phyloP scores from a whole-genome alignment of 495 filamentous ascomycete genomes.

The Talaromyces wortmannii region DNA sequence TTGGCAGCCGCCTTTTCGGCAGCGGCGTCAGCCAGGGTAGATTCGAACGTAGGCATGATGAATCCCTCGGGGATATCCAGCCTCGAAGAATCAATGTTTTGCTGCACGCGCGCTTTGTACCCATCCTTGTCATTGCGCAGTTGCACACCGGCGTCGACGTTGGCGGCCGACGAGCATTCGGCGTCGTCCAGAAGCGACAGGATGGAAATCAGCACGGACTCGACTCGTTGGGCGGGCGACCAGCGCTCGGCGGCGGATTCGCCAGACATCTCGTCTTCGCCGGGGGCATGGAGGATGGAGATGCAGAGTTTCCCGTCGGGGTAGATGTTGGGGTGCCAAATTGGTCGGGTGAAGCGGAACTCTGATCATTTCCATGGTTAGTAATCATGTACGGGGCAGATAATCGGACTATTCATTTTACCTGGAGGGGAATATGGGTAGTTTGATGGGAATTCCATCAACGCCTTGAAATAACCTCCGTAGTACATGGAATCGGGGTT shows the following conservation, averaged over 20 bases:
- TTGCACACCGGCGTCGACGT: constrained; percentile 88
- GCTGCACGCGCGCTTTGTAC: constrained; percentile 64
- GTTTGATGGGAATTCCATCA: constrained; percentile 80
- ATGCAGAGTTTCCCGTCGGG: constrained; percentile 87
- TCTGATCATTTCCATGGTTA: constrained; percentile 23
- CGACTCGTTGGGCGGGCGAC: constrained; percentile 87
- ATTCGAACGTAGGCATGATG: constrained; percentile 69
- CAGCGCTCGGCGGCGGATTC: constrained; percentile 86
- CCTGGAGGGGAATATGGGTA: constrained; percentile 87
- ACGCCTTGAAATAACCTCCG: constrained; percentile 85
- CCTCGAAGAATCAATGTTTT: constrained; percentile 66
- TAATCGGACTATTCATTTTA: constrained; percentile 14
- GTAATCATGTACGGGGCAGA: not conserved
- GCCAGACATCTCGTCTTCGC: constrained; percentile 86
- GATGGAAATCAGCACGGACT: constrained; percentile 88
- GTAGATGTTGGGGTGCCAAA: constrained; percentile 94
- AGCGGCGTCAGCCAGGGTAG: constrained; percentile 50
- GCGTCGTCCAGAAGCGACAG: constrained; percentile 92
- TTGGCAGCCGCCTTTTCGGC: constrained; percentile 48
- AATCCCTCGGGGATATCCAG: constrained; percentile 75
- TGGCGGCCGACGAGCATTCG: constrained; percentile 87
- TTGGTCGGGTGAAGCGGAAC: constrained; percentile 76
- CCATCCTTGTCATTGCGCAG: constrained; percentile 60
- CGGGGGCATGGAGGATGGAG: constrained; percentile 88
- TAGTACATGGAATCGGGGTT: constrained; percentile 89